Percentiles rank a stretch among this genome's conserved stretches.
These are phyloP conservation scores for Blastobotrys robertii DNA, from an alignment of 805 yeast genomes.

Conservation along the genomic window DNA sequence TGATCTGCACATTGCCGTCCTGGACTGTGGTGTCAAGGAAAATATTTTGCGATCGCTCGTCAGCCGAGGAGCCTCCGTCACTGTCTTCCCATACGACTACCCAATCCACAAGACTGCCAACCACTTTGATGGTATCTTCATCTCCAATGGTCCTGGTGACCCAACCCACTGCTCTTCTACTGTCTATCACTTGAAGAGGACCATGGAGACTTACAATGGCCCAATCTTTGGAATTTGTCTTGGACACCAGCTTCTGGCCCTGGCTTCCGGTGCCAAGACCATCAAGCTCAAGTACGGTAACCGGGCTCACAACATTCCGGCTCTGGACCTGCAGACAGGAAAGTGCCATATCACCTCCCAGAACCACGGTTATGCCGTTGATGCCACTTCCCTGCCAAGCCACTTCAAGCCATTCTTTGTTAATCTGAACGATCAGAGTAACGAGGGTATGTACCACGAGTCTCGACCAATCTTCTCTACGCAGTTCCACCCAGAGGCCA, in stretches of 20 bases:
- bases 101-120: constrained; percentile 85
- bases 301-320: constrained; percentile 98
- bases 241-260: constrained; percentile 93
- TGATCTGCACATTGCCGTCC: constrained; percentile 74
- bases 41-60: constrained; percentile 91
- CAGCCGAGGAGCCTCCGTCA: constrained; percentile 89
- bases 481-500: constrained; percentile 99
- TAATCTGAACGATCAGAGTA: constrained; percentile 89
- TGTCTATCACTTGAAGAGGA: constrained; percentile 58
- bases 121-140: constrained; percentile 89
- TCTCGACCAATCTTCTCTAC: constrained; percentile 87
- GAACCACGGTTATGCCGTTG: constrained; percentile 98
- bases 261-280: constrained; percentile 92
- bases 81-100: constrained; percentile 93
- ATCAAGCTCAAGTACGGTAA: constrained; percentile 93
- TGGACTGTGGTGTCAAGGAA: constrained; percentile 98
- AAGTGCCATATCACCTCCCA: constrained; percentile 97
- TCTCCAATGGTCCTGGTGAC: constrained; percentile 96
- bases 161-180: constrained; percentile 85
- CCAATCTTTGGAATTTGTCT: constrained; percentile 97
- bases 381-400: constrained; percentile 58
- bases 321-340: constrained; percentile 80
- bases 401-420: constrained; percentile 84
- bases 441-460: constrained; percentile 94
- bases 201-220: constrained; percentile 57